Conservation (phyloP, 768 basidiomycete species). For the Fibroporia radiculosa region DNA sequence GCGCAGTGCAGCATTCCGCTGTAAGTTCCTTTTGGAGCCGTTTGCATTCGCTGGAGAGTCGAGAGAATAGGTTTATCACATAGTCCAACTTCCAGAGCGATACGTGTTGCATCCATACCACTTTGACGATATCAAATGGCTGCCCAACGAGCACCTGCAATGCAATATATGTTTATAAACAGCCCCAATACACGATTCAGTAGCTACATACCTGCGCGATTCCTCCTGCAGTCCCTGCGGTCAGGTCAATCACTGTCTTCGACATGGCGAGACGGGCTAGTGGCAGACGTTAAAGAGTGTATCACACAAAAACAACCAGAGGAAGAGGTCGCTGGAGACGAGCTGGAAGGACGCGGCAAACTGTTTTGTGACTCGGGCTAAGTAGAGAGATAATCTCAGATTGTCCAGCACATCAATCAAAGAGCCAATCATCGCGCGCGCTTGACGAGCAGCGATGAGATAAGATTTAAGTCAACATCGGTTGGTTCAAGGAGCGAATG, state of each 20-base stretch:
- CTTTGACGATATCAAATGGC: constrained; percentile 97
- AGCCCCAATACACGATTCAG: constrained; percentile 4
- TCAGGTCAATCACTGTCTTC: constrained; percentile 78
- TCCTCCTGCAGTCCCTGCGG: constrained; percentile 88
- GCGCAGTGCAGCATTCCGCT: constrained; percentile 84
- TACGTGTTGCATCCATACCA: constrained; percentile 44
- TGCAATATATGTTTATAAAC: constrained; percentile 3
- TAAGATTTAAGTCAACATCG: no score
- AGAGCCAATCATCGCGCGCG: constrained; percentile 13
- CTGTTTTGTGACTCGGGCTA: not conserved
- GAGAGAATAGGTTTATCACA: constrained; percentile 3
- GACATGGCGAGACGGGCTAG: constrained; percentile 21
- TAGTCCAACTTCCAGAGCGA: constrained; percentile 4
- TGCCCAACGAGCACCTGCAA: constrained; percentile 79
- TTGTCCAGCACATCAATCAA: not conserved
- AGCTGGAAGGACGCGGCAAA: no score
- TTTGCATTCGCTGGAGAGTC: constrained; percentile 78
- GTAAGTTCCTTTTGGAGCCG: constrained; percentile 84
- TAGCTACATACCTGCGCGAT: constrained; percentile 61
- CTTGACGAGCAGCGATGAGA: constrained; percentile 19
- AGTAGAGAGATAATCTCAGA: not conserved
- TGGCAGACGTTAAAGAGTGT: not conserved
- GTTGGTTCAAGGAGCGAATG: no score
- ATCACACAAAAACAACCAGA: no score
- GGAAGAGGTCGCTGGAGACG: no score